A percentile compares a stretch with the other conserved stretches of the same genome.
Conservation (phyloP, 345 rosid species). For the Carallia brachiata region DNA sequence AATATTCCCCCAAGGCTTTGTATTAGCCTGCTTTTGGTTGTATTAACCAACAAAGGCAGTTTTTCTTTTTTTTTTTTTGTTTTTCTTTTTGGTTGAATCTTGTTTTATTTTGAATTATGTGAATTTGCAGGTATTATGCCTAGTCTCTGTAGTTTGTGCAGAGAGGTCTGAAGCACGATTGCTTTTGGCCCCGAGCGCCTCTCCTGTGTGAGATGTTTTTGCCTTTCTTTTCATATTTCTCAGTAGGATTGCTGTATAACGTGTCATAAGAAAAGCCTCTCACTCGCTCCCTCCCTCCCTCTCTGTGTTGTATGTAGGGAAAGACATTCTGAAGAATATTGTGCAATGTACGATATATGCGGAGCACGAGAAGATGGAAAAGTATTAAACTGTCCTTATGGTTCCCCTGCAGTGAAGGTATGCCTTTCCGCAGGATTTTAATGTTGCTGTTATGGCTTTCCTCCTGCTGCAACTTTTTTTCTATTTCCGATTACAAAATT, state of each 20-base stretch:
- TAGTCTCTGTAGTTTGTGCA: constrained; percentile 30
- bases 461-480: too few relatives aligned
- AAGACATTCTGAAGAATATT: constrained; percentile 62
- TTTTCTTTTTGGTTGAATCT: neutral
- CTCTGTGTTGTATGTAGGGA: constrained; percentile 25
- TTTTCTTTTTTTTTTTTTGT: neutral
- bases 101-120: constrained; percentile 10
- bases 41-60: neutral
- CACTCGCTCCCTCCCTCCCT: neutral
- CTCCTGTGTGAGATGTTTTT: constrained; percentile 26
- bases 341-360: constrained; percentile 93
- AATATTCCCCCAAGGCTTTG: neutral
- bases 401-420: constrained; percentile 75
- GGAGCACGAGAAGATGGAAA: constrained; percentile 77
- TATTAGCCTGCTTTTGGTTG: neutral
- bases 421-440: neutral
- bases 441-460: too few relatives aligned
- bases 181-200: constrained; percentile 34
- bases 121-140: constrained; percentile 45
- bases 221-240: neutral
- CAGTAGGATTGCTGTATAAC: neutral
- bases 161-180: constrained; percentile 31
- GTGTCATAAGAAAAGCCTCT: neutral
- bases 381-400: constrained; percentile 75
- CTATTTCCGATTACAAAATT: too few relatives aligned